Evolutionary conservation across 176 grass and related monocot genomes (phyloP).

Genomic region (Oryza coarctata): DNA sequence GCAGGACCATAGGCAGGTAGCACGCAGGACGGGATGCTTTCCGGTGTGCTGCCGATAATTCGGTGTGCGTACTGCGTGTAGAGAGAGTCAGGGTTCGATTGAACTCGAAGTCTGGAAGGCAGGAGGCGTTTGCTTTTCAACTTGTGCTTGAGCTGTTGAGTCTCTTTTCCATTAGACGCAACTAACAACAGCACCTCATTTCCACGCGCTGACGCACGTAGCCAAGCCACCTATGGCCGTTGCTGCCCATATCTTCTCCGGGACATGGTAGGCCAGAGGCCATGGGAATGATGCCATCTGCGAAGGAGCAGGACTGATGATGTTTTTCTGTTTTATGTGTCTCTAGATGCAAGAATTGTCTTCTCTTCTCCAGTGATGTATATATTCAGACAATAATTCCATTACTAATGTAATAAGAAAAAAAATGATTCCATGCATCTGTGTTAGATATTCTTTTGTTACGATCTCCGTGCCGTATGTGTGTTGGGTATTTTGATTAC

Average conservation of each 20-base stretch:
- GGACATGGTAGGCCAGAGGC: neutral
- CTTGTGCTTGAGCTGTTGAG: neutral
- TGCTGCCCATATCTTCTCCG: neutral
- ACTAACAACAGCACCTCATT: neutral
- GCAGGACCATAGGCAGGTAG: neutral
- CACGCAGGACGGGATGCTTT: neutral
- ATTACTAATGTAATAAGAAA: neutral
- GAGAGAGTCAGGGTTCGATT: neutral
- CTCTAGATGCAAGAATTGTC: neutral
- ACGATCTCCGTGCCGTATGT: neutral
- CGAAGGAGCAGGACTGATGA: neutral
- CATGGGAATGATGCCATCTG: neutral
- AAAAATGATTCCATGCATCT: neutral
- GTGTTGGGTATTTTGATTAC: neutral
- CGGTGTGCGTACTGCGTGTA: constrained; percentile 11
- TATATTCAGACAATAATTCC: neutral
- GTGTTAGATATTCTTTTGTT: neutral
- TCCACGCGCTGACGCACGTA: neutral
- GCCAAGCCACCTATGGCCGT: neutral
- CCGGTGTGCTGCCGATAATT: neutral
- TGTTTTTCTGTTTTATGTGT: neutral
- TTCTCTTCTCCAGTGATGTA: neutral
- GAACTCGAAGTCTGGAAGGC: neutral
- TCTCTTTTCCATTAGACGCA: neutral
- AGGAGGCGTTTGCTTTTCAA: neutral